Base-by-base conservation (phyloP, 1,139 yeast genomes). In the Suhomyces bribrorum region DNA sequence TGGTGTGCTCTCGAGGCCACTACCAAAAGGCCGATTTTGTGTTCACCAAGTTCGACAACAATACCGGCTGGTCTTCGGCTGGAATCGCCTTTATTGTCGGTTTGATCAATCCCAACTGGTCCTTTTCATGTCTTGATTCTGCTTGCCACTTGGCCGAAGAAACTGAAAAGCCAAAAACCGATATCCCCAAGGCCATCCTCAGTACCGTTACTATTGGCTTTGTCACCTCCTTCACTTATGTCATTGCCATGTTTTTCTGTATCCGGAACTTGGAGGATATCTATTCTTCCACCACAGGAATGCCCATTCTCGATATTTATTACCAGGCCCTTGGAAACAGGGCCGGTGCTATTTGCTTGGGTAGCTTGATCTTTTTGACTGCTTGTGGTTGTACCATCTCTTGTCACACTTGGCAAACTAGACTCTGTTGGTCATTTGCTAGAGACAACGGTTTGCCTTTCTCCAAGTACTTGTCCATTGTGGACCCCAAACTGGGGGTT, bases 381-480 rank as follows among this genome's bases (percentile, higher is more conserved):
- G 83, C 86, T 2, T 66, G 77, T 52, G 87, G 88, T 27, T 83
- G 89, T 58, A 79, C 80, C 43, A 79, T 83, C 46, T 75, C 86
- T 6, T 75, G 83, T 41, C 89, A 83, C 53, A 83, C 90, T 4
- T 81, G 88, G 86, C 86, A 80, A 63, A 82, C 87, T 31, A 70
- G 88, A 57, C 64, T 83, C 48, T 77, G 86, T 52, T 84, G 90
- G 90, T 81, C 89, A 7, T 85, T 83, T 57, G 73, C 88, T 13
- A 77, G 90, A 60, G 90, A 84, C 62, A 63, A 65, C 41, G 77
- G 77, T 14, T 61, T 71, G 48, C 77, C 75, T 29, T 61, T 62
- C 34, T 66, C 75, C 45, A 66, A 66, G 48, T 61, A 63, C 47
- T 66, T 68, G 51, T 61, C 73, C 15, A 55, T 62, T 31, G 61